A percentile compares a stretch with the other conserved stretches of the same genome.
These are phyloP conservation scores for Grifola frondosa DNA, from an alignment of 1,284 basidiomycete species.

Conservation along the genomic window DNA sequence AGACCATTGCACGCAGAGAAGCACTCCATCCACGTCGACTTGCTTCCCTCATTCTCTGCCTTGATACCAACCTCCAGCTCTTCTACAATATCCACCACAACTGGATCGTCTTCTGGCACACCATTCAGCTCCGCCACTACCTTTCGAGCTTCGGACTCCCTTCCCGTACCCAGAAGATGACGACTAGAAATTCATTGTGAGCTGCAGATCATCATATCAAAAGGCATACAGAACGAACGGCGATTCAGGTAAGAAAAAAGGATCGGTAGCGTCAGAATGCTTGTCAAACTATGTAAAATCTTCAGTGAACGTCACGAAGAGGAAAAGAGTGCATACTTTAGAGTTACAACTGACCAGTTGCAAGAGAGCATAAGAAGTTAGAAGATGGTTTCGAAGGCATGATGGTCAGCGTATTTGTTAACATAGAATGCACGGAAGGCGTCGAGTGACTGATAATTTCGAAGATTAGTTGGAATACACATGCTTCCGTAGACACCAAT, in stretches of 20 bases:
- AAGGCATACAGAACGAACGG: constrained; percentile 43
- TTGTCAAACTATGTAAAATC: too few species aligned
- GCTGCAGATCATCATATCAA: background rate
- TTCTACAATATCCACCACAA: constrained; percentile 62
- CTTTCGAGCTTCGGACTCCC: constrained; percentile 49
- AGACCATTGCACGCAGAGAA: constrained; percentile 67
- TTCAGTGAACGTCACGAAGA: too few species aligned
- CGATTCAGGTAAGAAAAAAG: constrained; percentile 78
- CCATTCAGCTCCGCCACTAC: constrained; percentile 67
- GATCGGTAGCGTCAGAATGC: too few species aligned
- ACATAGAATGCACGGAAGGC: constrained; percentile 11
- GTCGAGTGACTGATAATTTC: constrained; percentile 5
- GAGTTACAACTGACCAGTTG: too few species aligned
- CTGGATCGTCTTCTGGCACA: constrained; percentile 54
- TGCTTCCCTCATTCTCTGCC: constrained; percentile 71
- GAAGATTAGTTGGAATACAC: background rate
- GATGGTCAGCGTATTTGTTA: constrained; percentile 17
- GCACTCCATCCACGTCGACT: constrained; percentile 75
- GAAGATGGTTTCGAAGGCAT: constrained; percentile 11
- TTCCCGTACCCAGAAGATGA: constrained; percentile 55
- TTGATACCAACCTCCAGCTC: constrained; percentile 69
- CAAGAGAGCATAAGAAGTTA: too few species aligned
- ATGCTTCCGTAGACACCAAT: constrained; percentile 9
- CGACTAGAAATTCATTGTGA: constrained; percentile 38
- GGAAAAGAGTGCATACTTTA: too few species aligned